Conservation (phyloP, 2,329 filamentous ascomycete species). For the Drechslerella dactyloides region DNA sequence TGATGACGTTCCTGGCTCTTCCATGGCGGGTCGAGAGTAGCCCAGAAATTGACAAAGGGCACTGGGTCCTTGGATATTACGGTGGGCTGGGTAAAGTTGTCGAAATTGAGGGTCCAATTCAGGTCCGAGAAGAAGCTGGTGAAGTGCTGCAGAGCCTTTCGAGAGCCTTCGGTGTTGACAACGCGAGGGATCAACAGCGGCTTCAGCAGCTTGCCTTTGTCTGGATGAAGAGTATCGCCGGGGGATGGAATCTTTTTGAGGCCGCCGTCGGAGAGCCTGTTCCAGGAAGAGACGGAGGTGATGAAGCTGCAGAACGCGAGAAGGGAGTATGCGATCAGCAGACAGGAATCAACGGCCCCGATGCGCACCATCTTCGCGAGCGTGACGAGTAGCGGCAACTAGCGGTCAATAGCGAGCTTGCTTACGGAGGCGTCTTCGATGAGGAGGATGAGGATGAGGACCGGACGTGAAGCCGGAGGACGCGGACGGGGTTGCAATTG, state of each 20-base stretch:
- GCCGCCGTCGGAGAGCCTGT: conserved; percentile 72
- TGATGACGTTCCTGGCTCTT: conserved; percentile 59
- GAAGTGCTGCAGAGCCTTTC: conserved; percentile 78
- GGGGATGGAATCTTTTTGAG: conserved; percentile 75
- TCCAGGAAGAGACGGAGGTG: conserved; percentile 30
- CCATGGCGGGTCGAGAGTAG: conserved; percentile 87
- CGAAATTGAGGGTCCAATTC: conserved; percentile 78
- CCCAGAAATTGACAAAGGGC: conserved; percentile 85
- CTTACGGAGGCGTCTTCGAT: conserved; percentile 40
- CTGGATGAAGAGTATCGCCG: conserved; percentile 73
- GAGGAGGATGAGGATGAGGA: neutral
- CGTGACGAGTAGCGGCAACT: neutral
- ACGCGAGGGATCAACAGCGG: conserved; percentile 89
- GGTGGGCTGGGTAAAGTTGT: conserved; percentile 87
- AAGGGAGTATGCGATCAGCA: conserved; percentile 29
- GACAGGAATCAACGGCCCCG: conserved; percentile 32
- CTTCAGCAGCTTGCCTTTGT: conserved; percentile 75
- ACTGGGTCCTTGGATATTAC: conserved; percentile 76
- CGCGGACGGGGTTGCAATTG: neutral
- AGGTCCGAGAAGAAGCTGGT: conserved; percentile 79
- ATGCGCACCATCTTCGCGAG: conserved; percentile 38
- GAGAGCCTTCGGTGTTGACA: conserved; percentile 79
- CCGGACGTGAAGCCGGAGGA: neutral
- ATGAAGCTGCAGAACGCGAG: conserved; percentile 42
- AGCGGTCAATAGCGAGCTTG: neutral